Base-by-base conservation (phyloP, 1,284 basidiomycete genomes). In the Sanghuangporus baumii region DNA sequence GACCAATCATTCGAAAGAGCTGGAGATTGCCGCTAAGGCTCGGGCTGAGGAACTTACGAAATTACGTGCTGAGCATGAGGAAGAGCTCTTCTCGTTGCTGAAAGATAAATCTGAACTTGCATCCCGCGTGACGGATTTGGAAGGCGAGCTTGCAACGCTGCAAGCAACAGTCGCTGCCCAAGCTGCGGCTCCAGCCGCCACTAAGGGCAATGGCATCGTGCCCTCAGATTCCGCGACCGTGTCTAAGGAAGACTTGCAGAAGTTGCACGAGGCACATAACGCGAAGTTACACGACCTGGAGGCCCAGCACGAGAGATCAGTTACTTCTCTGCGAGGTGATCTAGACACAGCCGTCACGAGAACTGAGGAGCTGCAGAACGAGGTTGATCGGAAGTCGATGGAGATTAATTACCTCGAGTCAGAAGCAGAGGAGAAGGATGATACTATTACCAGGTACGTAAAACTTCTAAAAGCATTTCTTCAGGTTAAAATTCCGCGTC, bases 241-340 rank as follows among this genome's bases (percentile, higher is more conserved):
- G 9, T 82, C 88, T 41, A 85, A 84, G 68, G 89, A 92, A 66
- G 89, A 92, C 63, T 74, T 93, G 52, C 84, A 86, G 71, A 83
- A 79, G 69, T 74, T 88, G 71, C 88, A 91, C 67, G 88, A 91
- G 71, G 91, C 89, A 6, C 91, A 91, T 72, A 93, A 90, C 70
- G 78, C 88, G 66, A 93, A 89, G 76, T 76, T 94, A 69, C 79
- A 88, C 66, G 91, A 94, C 72, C 71, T 94, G 64, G 79, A 90
- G 70, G 85, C 87, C 37, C 83, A 83, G 52, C 85, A 93, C 69
- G 85, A 87, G 56, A 86, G 85, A 68, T 76, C 78, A 40, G 74
- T 87, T 58, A 83, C 82, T 68, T 78, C 71, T 20, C 62, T 91
- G 55, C 81, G 78, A 67, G 81, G 83, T 40, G 82, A 92, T 69